phyloP scores from a whole-genome alignment of 345 rosid genomes.

The Populus euphratica region DNA sequence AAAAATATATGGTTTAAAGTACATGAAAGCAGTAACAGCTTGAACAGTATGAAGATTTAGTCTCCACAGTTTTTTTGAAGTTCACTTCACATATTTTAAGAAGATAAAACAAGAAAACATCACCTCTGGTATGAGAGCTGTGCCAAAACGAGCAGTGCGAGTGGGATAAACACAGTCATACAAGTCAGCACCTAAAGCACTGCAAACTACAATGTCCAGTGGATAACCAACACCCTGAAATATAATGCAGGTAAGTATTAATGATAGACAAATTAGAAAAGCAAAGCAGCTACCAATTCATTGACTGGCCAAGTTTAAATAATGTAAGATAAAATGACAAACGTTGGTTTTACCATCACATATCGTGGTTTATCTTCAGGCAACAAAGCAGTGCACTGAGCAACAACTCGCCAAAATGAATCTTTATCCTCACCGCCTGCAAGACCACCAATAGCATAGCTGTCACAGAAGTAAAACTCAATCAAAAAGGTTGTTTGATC shows the following conservation, averaged over 20 bases:
- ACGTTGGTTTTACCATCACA: constrained; percentile 53
- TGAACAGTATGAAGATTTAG: neutral
- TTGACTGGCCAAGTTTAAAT: neutral
- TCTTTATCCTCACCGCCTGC: constrained; percentile 88
- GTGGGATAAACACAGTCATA: constrained; percentile 83
- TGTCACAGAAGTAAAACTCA: constrained; percentile 39
- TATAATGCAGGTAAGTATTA: neutral
- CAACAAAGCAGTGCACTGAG: constrained; percentile 72
- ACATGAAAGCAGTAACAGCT: neutral
- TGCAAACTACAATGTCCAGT: constrained; percentile 75
- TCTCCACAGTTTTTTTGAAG: neutral
- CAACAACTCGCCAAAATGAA: constrained; percentile 86
- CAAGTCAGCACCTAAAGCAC: constrained; percentile 84
- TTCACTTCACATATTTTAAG: neutral
- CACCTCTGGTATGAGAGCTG: constrained; percentile 78
- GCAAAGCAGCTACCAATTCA: neutral
- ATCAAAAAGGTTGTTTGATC: constrained; percentile 23
- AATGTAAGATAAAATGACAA: neutral
- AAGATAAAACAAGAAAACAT: constrained; percentile 11
- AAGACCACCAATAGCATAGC: constrained; percentile 92
- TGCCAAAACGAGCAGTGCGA: constrained; percentile 83
- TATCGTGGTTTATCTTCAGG: constrained; percentile 83
- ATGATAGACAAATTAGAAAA: neutral
- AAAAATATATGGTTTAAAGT: neutral
- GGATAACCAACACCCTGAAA: constrained; percentile 85